Conservation (phyloP, 352 stramenopile genomes). For the Phytophthora chlamydospora region DNA sequence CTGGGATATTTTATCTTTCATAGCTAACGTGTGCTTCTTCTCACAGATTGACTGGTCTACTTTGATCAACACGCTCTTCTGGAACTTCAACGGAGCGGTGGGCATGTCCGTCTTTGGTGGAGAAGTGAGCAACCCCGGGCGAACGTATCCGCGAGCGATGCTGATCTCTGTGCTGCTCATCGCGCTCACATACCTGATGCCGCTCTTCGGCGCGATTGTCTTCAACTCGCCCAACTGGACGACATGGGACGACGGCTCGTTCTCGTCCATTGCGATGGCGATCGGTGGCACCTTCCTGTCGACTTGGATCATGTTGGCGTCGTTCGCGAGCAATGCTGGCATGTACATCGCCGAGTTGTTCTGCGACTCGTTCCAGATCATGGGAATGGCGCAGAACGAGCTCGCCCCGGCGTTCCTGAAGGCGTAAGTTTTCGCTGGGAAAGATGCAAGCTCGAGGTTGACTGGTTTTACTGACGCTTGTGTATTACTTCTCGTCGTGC, state of each 20-base stretch:
- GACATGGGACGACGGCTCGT: slow-evolving; percentile 92
- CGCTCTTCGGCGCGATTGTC: slow-evolving; percentile 83
- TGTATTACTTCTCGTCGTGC: neutral
- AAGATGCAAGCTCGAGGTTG: neutral
- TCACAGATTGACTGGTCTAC: slow-evolving; percentile 48
- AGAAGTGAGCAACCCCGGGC: slow-evolving; percentile 84
- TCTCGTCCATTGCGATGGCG: slow-evolving; percentile 88
- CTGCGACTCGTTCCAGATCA: slow-evolving; percentile 91
- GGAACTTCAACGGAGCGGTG: slow-evolving; percentile 95
- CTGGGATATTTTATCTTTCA: neutral
- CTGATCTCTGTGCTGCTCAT: slow-evolving; percentile 83
- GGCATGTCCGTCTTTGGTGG: slow-evolving; percentile 87
- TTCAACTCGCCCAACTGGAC: slow-evolving; percentile 67
- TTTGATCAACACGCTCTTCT: slow-evolving; percentile 96
- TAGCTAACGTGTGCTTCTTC: slow-evolving; percentile 9
- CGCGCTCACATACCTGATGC: slow-evolving; percentile 87
- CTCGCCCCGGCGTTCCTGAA: slow-evolving; percentile 86
- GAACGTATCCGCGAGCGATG: slow-evolving; percentile 88
- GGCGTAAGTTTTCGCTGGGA: slow-evolving; percentile 49
- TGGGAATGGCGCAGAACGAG: slow-evolving; percentile 82
- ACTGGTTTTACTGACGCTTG: slow-evolving; percentile 4
- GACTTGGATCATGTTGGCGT: slow-evolving; percentile 91
- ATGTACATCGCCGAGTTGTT: slow-evolving; percentile 95
- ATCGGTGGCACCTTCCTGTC: slow-evolving; percentile 88
- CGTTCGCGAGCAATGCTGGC: slow-evolving; percentile 89